A percentile compares a stretch with the other conserved stretches of the same genome.
Evolutionary conservation across 352 stramenopile genomes (phyloP).

Genomic region (Globisporangium mamillatum): DNA sequence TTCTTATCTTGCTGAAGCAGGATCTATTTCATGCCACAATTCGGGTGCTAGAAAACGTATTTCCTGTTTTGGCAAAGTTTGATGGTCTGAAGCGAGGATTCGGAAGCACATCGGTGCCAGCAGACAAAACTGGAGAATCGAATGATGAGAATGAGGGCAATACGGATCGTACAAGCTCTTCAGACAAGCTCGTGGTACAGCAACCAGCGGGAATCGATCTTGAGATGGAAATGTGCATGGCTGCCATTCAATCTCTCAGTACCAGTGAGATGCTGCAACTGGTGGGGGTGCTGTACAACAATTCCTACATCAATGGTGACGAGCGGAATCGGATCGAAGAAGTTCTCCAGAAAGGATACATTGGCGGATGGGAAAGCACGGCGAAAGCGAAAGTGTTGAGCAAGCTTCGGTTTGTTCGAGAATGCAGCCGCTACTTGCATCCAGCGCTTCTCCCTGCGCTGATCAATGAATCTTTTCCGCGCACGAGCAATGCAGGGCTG

Average conservation of each 20-base stretch:
- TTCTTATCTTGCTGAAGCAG: slow-evolving; percentile 73
- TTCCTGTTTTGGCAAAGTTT: slow-evolving; percentile 63
- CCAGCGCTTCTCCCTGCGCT: slow-evolving; percentile 59
- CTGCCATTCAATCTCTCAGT: slow-evolving; percentile 60
- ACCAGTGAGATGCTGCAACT: slow-evolving; percentile 65
- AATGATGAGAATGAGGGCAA: background rate
- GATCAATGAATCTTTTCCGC: slow-evolving; percentile 57
- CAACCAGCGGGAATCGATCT: slow-evolving; percentile 30
- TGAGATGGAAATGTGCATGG: slow-evolving; percentile 68
- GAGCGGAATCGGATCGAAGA: slow-evolving; percentile 70
- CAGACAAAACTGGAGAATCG: slow-evolving; percentile 12
- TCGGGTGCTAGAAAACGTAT: slow-evolving; percentile 69
- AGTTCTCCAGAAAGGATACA: slow-evolving; percentile 78
- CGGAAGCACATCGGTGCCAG: slow-evolving; percentile 13
- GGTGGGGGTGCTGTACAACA: slow-evolving; percentile 49
- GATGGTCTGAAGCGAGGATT: slow-evolving; percentile 35
- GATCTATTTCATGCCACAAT: slow-evolving; percentile 57
- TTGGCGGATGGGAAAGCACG: slow-evolving; percentile 70
- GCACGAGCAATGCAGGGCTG: slow-evolving; percentile 40
- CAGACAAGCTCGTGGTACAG: background rate
- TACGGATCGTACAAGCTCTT: background rate
- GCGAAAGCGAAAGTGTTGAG: slow-evolving; percentile 62
- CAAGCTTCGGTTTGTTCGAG: slow-evolving; percentile 71
- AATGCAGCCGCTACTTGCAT: slow-evolving; percentile 70
- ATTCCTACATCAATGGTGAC: slow-evolving; percentile 78